Conservation (phyloP, 345 rosid genomes). For the Hevea brasiliensis region DNA sequence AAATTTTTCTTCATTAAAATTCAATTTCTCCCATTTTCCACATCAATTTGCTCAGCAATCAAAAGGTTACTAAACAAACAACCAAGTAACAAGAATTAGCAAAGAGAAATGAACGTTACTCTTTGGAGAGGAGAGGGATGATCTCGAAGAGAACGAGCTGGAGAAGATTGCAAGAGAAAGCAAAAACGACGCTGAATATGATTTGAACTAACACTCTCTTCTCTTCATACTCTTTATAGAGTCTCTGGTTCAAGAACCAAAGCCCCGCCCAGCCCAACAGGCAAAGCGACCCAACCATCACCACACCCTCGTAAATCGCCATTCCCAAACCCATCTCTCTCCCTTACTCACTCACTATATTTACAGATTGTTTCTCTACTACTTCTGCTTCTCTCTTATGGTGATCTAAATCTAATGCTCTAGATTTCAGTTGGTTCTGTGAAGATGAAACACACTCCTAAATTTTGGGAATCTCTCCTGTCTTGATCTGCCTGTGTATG, state of each 20-base stretch:
- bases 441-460: neutral
- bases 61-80: neutral
- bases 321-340: conserved; percentile 61
- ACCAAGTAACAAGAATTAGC: neutral
- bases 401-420: neutral
- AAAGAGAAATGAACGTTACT: conserved; percentile 32
- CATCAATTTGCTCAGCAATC: neutral
- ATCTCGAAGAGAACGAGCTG: conserved; percentile 97
- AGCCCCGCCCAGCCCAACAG: conserved; percentile 84
- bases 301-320: conserved; percentile 65
- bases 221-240: conserved; percentile 96
- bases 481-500: neutral
- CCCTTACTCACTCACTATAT: neutral
- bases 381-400: neutral
- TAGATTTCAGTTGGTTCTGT: neutral
- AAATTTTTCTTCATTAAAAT: neutral
- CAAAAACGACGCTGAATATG: conserved; percentile 89
- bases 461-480: neutral
- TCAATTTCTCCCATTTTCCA: neutral
- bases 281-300: conserved; percentile 60
- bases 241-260: conserved; percentile 81
- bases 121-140: conserved; percentile 86
- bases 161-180: conserved; percentile 90
- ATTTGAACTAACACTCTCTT: conserved; percentile 87
- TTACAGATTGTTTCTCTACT: neutral